Evolutionary conservation across 805 yeast genomes (phyloP).

Genomic region (Monosporozyma yasuniensis): DNA sequence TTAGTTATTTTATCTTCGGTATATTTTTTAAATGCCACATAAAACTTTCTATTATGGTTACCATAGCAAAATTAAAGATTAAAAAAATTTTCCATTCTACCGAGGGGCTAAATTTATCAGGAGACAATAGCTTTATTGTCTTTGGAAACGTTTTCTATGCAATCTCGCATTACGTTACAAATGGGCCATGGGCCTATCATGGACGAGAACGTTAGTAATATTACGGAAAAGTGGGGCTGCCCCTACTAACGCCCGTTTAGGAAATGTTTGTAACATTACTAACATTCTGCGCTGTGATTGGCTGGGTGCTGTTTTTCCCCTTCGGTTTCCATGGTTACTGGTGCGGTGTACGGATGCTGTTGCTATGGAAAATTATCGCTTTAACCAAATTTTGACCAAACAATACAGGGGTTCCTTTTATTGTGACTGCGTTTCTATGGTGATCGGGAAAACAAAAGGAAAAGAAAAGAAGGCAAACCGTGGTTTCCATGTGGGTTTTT

Average conservation of each 20-base stretch:
- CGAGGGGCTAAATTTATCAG: not conserved
- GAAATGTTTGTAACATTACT: not conserved
- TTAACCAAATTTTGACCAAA: not conserved
- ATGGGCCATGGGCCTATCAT: not conserved
- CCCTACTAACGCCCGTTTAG: not conserved
- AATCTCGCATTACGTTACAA: not conserved
- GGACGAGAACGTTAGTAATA: conserved; percentile 1
- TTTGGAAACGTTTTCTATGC: not conserved
- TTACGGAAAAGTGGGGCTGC: not conserved
- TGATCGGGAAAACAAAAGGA: not conserved
- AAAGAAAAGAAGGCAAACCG: too few species aligned
- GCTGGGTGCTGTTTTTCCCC: not conserved
- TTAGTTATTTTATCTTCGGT: not conserved
- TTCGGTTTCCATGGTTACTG: not conserved
- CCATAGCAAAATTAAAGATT: not conserved
- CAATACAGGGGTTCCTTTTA: too few species aligned
- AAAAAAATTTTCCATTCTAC: not conserved
- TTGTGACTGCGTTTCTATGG: not conserved
- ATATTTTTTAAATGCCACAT: not conserved
- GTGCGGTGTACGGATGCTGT: too few species aligned
- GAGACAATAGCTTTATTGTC: not conserved
- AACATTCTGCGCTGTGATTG: not conserved
- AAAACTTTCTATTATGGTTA: not conserved
- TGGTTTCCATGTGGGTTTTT: not conserved
- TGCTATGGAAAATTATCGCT: not conserved